These are phyloP conservation scores for Pythium aquatile DNA, from an alignment of 352 stramenopile genomes.

Conservation along the genomic window DNA sequence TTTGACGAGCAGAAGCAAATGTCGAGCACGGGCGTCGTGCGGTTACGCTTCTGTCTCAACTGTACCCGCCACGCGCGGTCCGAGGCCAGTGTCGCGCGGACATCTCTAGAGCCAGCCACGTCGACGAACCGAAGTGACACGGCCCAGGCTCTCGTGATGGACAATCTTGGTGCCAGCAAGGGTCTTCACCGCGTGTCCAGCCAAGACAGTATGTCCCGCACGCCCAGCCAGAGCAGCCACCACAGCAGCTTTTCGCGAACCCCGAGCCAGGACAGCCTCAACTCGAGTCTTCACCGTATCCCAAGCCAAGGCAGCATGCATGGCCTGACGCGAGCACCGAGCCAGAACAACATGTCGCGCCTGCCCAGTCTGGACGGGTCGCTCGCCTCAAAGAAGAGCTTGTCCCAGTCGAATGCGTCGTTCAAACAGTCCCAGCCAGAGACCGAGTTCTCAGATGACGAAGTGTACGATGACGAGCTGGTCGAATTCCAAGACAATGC, in stretches of 20 bases:
- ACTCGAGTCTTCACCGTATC: slow-evolving; percentile 4
- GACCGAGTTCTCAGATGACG: slow-evolving; percentile 30
- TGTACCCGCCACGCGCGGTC: slow-evolving; percentile 31
- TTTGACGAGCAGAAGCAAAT: slow-evolving; percentile 37
- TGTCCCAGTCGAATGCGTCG: slow-evolving; percentile 11
- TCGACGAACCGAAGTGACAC: slow-evolving; percentile 13
- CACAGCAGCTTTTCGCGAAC: slow-evolving; percentile 13
- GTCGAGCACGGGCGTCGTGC: slow-evolving; percentile 28
- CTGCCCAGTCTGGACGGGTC: slow-evolving; percentile 4
- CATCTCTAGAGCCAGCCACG: slow-evolving; percentile 1
- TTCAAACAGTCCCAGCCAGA: slow-evolving; percentile 26
- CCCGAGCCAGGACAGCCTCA: slow-evolving; percentile 14
- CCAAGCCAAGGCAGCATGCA: slow-evolving; percentile 13
- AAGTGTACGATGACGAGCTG: slow-evolving; percentile 24
- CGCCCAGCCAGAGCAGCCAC: slow-evolving; percentile 10
- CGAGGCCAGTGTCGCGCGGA: slow-evolving; percentile 16
- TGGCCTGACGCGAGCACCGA: slow-evolving; percentile 2
- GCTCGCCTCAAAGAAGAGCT: slow-evolving; percentile 13
- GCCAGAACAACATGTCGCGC: slow-evolving; percentile 6
- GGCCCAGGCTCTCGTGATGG: slow-evolving; percentile 2
- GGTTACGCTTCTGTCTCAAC: slow-evolving; percentile 38
- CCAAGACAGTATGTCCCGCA: slow-evolving; percentile 17
- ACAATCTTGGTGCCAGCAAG: slow-evolving; percentile 10
- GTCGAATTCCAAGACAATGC: slow-evolving; percentile 19
- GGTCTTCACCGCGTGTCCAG: slow-evolving; percentile 24